Evolutionary conservation across 2,329 filamentous ascomycete species (phyloP).

Genomic region (Penicillium sp.): DNA sequence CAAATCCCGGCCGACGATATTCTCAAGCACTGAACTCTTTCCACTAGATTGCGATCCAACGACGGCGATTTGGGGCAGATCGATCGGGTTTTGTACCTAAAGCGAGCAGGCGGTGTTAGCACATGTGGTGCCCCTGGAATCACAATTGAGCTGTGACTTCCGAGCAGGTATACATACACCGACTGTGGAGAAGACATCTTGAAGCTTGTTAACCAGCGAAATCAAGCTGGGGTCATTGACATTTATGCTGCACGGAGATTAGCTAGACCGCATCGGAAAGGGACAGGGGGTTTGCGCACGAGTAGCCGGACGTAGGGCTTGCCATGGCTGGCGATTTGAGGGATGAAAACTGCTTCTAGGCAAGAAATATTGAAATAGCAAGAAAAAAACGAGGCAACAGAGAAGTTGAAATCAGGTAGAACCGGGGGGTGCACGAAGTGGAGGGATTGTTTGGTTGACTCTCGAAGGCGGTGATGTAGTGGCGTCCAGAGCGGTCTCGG

Average conservation of each 20-base stretch:
- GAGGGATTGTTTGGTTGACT: conserved; percentile 24
- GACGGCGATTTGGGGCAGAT: conserved; percentile 95
- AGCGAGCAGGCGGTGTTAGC: conserved; percentile 29
- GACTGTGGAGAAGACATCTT: conserved; percentile 98
- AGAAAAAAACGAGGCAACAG: conserved; percentile 17
- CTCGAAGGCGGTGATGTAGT: conserved; percentile 28
- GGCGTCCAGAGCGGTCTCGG: conserved; percentile 14
- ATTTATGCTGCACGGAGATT: conserved; percentile 57
- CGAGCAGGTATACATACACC: conserved; percentile 58
- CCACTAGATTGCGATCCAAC: conserved; percentile 98
- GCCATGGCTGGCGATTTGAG: conserved; percentile 42
- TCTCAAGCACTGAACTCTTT: conserved; percentile 98
- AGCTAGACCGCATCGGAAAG: conserved; percentile 28
- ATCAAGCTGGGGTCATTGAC: conserved; percentile 69
- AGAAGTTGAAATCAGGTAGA: conserved; percentile 9
- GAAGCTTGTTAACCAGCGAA: conserved; percentile 94
- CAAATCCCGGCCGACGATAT: conserved; percentile 99
- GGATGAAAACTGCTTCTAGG: conserved; percentile 7
- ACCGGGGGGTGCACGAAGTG: conserved; percentile 10
- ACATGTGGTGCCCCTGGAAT: conserved; percentile 7
- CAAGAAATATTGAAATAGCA: conserved; percentile 6
- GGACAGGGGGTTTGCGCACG: conserved; percentile 40
- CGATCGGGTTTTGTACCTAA: conserved; percentile 96
- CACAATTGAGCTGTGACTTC: conserved; percentile 1
- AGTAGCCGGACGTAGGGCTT: conserved; percentile 43